Conservation (phyloP, 2,329 filamentous ascomycete species). For the Teratosphaeria nubilosa region DNA sequence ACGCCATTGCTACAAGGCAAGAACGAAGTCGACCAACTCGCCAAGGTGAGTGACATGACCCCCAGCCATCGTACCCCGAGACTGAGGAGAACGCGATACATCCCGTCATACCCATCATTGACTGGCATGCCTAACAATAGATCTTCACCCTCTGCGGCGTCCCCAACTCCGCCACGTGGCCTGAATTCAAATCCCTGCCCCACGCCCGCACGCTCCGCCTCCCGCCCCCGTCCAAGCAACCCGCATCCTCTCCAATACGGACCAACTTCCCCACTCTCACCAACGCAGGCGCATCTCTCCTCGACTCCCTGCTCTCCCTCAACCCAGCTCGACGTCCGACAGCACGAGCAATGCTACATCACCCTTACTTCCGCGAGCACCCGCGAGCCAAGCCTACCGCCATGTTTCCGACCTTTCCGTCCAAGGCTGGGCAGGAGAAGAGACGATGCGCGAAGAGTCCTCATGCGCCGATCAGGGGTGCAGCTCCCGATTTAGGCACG, state of each 20-base stretch:
- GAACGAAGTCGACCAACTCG: constrained; percentile 86
- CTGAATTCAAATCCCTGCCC: constrained; percentile 73
- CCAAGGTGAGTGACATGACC: constrained; percentile 39
- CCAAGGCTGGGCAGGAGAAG: constrained; percentile 85
- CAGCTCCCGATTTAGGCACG: constrained; percentile 14
- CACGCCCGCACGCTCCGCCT: constrained; percentile 74
- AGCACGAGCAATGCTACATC: constrained; percentile 62
- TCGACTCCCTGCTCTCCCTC: constrained; percentile 60
- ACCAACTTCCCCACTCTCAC: constrained; percentile 76
- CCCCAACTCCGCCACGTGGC: constrained; percentile 75
- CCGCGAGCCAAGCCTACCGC: constrained; percentile 81
- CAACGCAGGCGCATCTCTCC: constrained; percentile 57
- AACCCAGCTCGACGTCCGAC: constrained; percentile 63
- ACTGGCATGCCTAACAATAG: constrained; percentile 21
- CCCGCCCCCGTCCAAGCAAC: constrained; percentile 28
- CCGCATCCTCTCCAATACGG: constrained; percentile 47
- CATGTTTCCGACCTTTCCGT: constrained; percentile 95
- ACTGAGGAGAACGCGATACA: constrained; percentile 19
- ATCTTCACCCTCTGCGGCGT: constrained; percentile 87
- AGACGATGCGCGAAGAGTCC: constrained; percentile 58
- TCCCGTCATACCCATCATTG: constrained; percentile 7
- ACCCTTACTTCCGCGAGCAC: constrained; percentile 80
- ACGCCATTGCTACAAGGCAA: constrained; percentile 76
- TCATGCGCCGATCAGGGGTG: constrained; percentile 70
- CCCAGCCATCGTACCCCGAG: constrained; percentile 6